Evolutionary conservation across 768 basidiomycete genomes (phyloP), one percentile per base, ranked within the genome.

Genomic region (Chiua virens): DNA sequence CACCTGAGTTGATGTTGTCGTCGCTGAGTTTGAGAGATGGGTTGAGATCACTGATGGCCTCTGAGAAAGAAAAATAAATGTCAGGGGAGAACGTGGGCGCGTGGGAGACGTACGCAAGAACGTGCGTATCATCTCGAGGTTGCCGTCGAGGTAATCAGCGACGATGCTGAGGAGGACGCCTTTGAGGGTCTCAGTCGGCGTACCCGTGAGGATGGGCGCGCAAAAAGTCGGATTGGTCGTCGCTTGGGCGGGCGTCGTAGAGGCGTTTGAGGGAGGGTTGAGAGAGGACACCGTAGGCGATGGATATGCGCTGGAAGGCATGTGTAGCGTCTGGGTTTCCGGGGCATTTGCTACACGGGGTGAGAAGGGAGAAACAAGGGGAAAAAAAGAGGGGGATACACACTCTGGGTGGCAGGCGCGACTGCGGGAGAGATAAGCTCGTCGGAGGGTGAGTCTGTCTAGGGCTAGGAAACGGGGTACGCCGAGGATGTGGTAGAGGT

Each of bases 391-490:
- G 27, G 40, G 32, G 28, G 32, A 18, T 47, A 78, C 89, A 55
- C 52, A 92, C 92, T 94, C 92, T 71, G 92, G 92, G 62, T 93
- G 92, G 56, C 90, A 92, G 8, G 81, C 78, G 56, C 76, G 79
- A 65, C 89, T 91, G 28, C 90, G 75, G 0, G 78, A 72, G 45
- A 94, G 79, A 67, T 92, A 94, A 18, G 87, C 89, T 22, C 89
- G 75, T 37, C 92, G 70, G 34, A 92, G 77, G 32, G 83, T 68
- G 54, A 82, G 70, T 54, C 78, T 79, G 65, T 92, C 88, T 34
- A 83, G 70, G 28, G 62, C 61, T 0, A 75, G 66, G 8, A 72
- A 72, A 54, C 77, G 79, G 20, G 75, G 59, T 6, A 90, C 68
- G 5, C 89, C 91, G 8, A 94, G 79, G 27, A 92, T 82, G 22